phyloP scores from a whole-genome alignment of 306 rosid species.

The Cucurbita ficifolia region DNA sequence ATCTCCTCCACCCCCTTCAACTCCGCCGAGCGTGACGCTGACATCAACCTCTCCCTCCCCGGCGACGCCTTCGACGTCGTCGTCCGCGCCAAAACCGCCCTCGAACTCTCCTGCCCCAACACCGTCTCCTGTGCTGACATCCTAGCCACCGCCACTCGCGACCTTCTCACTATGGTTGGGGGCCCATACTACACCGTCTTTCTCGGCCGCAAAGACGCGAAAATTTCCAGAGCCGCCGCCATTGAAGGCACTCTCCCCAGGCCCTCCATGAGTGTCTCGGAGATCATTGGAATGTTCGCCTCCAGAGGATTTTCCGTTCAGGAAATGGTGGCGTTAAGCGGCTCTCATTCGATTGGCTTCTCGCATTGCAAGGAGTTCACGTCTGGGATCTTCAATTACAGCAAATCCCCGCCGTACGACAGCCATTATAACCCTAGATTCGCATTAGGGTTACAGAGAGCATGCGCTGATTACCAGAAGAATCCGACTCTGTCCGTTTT shows the following conservation, averaged over 20 bases:
- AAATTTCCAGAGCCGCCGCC: constrained; percentile 22
- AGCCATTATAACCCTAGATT: constrained; percentile 52
- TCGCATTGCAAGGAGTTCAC: constrained; percentile 52
- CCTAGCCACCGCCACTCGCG: constrained; percentile 30
- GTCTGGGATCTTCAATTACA: constrained; percentile 28
- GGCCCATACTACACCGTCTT: constrained; percentile 26
- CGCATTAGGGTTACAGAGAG: constrained; percentile 31
- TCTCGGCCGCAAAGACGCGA: constrained; percentile 23
- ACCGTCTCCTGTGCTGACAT: constrained; percentile 39
- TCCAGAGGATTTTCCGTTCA: constrained; percentile 43
- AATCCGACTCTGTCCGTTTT: constrained; percentile 65
- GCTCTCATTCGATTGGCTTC: constrained; percentile 90
- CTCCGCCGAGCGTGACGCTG: constrained; percentile 38
- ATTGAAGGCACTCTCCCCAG: constrained; percentile 35
- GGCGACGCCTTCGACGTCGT: constrained; percentile 34
- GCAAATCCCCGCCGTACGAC: constrained; percentile 11
- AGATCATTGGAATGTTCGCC: constrained; percentile 29
- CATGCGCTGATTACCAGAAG: constrained; percentile 34
- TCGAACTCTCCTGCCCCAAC: constrained; percentile 34
- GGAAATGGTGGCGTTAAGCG: constrained; percentile 63
- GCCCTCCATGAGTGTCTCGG: not conserved
- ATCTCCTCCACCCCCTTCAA: constrained; percentile 31
- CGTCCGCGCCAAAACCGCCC: constrained; percentile 31
- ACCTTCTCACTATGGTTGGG: constrained; percentile 33
- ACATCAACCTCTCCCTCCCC: constrained; percentile 37